Base-by-base conservation (phyloP, 805 yeast genomes). In the Citeromyces nyonsensis region DNA sequence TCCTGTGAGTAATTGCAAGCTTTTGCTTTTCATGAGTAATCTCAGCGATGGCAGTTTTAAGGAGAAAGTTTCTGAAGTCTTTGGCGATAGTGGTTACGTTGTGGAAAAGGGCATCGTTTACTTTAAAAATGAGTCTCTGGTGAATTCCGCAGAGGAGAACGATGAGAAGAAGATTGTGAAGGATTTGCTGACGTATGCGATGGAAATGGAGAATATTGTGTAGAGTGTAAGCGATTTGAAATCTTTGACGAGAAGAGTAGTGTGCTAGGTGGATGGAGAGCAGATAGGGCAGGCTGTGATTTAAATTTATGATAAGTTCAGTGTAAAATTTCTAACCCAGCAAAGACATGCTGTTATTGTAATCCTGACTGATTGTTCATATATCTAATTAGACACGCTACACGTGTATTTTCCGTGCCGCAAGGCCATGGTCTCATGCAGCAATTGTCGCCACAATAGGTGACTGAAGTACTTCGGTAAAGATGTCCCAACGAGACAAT, bases 161-260 rank as follows among this genome's bases (percentile, higher is more conserved):
- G 63, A 59, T 7, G 54, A 57, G 33, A 60, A 66, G 38, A 49
- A 55, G 27, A 56, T 77, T 28, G 72, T 84, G 35, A 74, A 63
- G 42, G 78, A 80, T 48, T 70, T 86, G n/a, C 66, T 88, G 41
- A 72, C 66, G 38, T 88, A 85, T 48, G 96, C 96, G 9, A 78
- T 76, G 39, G 91, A 84, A 54, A 73, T 91, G 49, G 98, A 91
- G 59, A 79, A 91, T 12, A 91, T 88, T 52, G 76, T 88, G 32
- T 86, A 66, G 40, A 37, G n/a, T 26, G 6, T 31, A n/a, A n/a
- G n/a, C n/a, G n/a, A n/a, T n/a, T n/a, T n/a, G n/a, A n/a, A 11
- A 9, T 7, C 18, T 4, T 14, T 7, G 14, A 18, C 8, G 14
- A 18, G 7, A 26, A 10, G 14, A 26, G 14, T 26, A 26, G n/a